Evolutionary conservation across 2,329 filamentous ascomycete species (phyloP).

Genomic region (Blastomyces percursus): DNA sequence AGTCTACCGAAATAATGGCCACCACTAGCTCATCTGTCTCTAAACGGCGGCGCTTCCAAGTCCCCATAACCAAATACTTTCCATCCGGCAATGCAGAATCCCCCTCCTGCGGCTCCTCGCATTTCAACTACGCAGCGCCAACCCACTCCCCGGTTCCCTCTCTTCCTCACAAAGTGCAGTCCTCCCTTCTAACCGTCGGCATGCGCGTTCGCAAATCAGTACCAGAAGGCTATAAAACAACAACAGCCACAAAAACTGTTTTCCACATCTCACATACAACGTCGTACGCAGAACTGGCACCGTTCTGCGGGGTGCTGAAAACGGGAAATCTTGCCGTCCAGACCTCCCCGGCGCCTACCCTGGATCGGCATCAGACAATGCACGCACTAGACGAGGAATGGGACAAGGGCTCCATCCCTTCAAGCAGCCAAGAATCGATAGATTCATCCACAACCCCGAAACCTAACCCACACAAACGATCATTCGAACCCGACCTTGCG

Average conservation of each 20-base stretch:
- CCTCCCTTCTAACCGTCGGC: conserved; percentile 78
- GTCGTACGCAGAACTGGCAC: conserved; percentile 51
- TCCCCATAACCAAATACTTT: conserved; percentile 34
- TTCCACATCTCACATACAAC: conserved; percentile 8
- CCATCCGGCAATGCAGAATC: conserved; percentile 16
- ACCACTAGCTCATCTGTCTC: conserved; percentile 21
- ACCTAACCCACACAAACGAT: conserved; percentile 33
- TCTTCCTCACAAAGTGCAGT: conserved; percentile 58
- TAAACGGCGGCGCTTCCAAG: conserved; percentile 37
- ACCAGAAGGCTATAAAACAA: conserved; percentile 84
- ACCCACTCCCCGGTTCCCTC: conserved; percentile 36
- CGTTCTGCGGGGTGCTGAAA: conserved; percentile 72
- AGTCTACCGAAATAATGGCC: conserved; percentile 13
- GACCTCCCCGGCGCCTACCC: conserved; percentile 30
- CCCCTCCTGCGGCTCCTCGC: conserved; percentile 20
- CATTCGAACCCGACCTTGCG: conserved; percentile 26
- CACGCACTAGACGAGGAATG: conserved; percentile 26
- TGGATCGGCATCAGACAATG: conserved; percentile 17
- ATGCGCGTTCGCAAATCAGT: conserved; percentile 93
- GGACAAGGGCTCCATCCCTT: conserved; percentile 30
- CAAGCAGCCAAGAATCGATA: conserved; percentile 31
- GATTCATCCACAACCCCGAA: conserved; percentile 15
- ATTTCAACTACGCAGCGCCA: conserved; percentile 31
- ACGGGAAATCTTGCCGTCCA: conserved; percentile 58
- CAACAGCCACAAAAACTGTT: conserved; percentile 18